Evolutionary conservation across 768 basidiomycete species (phyloP), one percentile per base, ranked within the genome.

Genomic region (Sporobolomyces pararoseus): DNA sequence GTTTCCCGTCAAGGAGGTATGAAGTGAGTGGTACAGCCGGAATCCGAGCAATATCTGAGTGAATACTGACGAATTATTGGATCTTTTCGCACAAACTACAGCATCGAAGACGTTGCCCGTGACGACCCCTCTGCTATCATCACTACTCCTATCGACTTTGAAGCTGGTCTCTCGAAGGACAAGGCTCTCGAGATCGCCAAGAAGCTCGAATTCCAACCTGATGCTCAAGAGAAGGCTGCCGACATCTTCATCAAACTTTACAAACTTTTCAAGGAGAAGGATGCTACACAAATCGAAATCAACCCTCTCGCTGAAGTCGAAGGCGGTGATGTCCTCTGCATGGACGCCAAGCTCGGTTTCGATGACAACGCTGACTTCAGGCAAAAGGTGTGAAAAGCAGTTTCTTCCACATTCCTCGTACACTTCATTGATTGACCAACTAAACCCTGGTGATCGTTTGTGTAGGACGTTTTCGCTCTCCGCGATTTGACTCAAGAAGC

Each of bases 331-430:
- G 94, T 99, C 60, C 87, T 98, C 58, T 98, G 95, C 83, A 98
- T 99, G 96, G 96, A 99, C 80, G 96, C 96, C 79, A 99, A 99
- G 81, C 91, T 98, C 71, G 92, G 93, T n/a, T 99, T 99, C 77
- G 96, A 99, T 77, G 96, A 99, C 79, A 98, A 99, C 78, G 96
- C 96, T 44, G 92, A 93, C 78, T 99, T 99, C 86, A 89, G 96
- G 70, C 96, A 99, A 78, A 81, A 75, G 74, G 73, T 63, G 16
- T 49, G 68, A 32, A 7, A 47, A 13, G 21, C 21, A 13, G 46
- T 23, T 23, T 47, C 13, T 23, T 47, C 13, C 10, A 13, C 46
- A 47, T 47, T 29, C 16, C 31, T 32, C 35, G 19, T 25, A 10
- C 17, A n/a, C 23, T 13, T 14, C 34, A 23, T 0, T 16, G 16